Evolutionary conservation across 352 stramenopile genomes (phyloP).

Genomic region (Peronospora destructor): DNA sequence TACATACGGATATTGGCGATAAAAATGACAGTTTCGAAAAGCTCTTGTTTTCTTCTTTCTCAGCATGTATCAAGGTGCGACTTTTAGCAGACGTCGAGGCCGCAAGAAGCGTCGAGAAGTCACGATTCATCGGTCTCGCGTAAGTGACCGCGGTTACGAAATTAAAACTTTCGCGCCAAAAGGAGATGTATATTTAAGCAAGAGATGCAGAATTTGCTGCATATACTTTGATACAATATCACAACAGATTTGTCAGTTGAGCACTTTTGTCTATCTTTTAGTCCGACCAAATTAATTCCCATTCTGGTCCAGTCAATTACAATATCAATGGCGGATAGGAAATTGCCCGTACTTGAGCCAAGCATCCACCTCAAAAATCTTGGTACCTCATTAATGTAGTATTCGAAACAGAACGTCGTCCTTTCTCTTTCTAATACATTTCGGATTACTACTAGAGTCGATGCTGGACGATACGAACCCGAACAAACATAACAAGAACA

Average conservation of each 20-base stretch:
- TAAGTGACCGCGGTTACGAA: neutral
- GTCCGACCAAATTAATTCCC: no score
- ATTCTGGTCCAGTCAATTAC: neutral
- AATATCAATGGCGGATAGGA: conserved; percentile 24
- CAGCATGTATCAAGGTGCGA: neutral
- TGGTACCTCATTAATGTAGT: conserved; percentile 24
- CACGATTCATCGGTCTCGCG: no score
- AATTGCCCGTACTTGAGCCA: conserved; percentile 38
- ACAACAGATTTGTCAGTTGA: no score
- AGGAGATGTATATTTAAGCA: no score
- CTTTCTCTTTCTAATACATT: neutral
- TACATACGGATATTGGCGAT: conserved; percentile 27
- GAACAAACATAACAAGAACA: conserved; percentile 25
- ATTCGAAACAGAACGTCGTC: no score
- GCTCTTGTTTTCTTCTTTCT: conserved; percentile 1
- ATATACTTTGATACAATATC: no score
- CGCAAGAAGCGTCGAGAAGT: conserved; percentile 2
- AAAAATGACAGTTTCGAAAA: conserved; percentile 38
- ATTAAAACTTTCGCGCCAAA: no score
- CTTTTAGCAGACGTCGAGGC: conserved; percentile 13
- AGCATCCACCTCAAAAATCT: conserved; percentile 41
- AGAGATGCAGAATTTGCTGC: no score
- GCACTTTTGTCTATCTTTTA: no score
- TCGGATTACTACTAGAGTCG: conserved; percentile 13
- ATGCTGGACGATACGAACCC: conserved; percentile 32